These are phyloP conservation scores for Aphanomyces astaci DNA, from an alignment of 352 stramenopile species.

Conservation along the genomic window DNA sequence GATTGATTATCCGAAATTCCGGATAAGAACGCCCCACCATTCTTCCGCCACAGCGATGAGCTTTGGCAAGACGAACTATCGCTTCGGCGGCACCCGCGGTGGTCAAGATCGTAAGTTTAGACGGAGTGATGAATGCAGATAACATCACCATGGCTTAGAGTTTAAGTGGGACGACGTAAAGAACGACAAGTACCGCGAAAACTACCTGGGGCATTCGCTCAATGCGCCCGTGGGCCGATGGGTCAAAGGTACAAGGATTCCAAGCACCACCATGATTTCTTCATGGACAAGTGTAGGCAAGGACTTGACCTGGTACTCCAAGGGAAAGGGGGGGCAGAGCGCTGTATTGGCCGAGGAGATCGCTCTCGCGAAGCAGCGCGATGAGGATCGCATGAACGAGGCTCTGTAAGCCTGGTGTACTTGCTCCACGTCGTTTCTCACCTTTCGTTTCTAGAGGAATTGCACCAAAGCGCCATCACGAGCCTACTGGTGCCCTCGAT, in stretches of 20 bases:
- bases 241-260: constrained; percentile 49
- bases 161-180: constrained; percentile 94
- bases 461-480: constrained; percentile 41
- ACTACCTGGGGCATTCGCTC: constrained; percentile 86
- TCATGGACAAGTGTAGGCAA: constrained; percentile 37
- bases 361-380: constrained; percentile 60
- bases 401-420: too few relatives aligned
- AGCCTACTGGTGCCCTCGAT: constrained; percentile 47
- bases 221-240: constrained; percentile 82
- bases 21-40: not conserved
- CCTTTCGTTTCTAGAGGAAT: constrained; percentile 40
- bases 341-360: constrained; percentile 56
- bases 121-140: not conserved
- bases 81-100: constrained; percentile 74
- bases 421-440: too few relatives aligned
- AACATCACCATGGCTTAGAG: constrained; percentile 31
- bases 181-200: constrained; percentile 89
- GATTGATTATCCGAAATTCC: not conserved
- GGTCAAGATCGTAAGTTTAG: constrained; percentile 74
- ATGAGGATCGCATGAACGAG: constrained; percentile 87
- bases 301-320: constrained; percentile 86
- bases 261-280: not conserved
- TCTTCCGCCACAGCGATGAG: constrained; percentile 37
- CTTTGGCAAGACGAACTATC: constrained; percentile 82
- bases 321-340: constrained; percentile 46